These are phyloP conservation scores for Verticillium longisporum DNA, from an alignment of 2,329 filamentous ascomycete species.

Conservation along the genomic window DNA sequence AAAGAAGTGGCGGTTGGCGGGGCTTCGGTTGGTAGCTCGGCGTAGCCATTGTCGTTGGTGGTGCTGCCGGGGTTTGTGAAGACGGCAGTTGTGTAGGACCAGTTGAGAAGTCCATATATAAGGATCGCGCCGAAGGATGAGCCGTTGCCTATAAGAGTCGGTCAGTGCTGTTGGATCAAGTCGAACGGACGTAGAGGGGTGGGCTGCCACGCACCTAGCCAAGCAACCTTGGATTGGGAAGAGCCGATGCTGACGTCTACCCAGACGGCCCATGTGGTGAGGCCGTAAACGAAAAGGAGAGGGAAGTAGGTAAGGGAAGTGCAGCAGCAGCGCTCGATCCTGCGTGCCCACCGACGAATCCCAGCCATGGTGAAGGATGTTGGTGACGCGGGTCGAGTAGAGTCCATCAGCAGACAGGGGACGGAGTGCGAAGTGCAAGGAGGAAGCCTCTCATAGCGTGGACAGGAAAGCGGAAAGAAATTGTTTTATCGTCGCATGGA, in stretches of 20 bases:
- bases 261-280: constrained; percentile 93
- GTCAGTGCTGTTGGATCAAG: constrained; percentile 10
- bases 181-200: constrained; percentile 3
- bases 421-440: not conserved
- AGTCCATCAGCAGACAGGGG: not conserved
- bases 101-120: constrained; percentile 75
- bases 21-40: constrained; percentile 70
- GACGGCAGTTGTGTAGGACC: constrained; percentile 86
- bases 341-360: constrained; percentile 58
- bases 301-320: constrained; percentile 73
- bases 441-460: not conserved
- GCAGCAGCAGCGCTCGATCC: constrained; percentile 79
- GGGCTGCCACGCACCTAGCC: constrained; percentile 43
- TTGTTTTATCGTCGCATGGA: not conserved
- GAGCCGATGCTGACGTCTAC: constrained; percentile 68
- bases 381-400: not conserved
- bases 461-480: not conserved
- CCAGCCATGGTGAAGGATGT: constrained; percentile 28
- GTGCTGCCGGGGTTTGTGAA: constrained; percentile 82
- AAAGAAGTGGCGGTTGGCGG: constrained; percentile 60
- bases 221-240: constrained; percentile 42
- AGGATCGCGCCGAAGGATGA: constrained; percentile 58
- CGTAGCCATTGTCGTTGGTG: constrained; percentile 63
- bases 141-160: constrained; percentile 34
- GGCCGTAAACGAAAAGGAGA: constrained; percentile 78